Percentiles rank a stretch among this genome's conserved stretches.
Evolutionary conservation across 225 moss, liverwort and hornwort species (phyloP).

Genomic region (Anthoceros angustus): DNA sequence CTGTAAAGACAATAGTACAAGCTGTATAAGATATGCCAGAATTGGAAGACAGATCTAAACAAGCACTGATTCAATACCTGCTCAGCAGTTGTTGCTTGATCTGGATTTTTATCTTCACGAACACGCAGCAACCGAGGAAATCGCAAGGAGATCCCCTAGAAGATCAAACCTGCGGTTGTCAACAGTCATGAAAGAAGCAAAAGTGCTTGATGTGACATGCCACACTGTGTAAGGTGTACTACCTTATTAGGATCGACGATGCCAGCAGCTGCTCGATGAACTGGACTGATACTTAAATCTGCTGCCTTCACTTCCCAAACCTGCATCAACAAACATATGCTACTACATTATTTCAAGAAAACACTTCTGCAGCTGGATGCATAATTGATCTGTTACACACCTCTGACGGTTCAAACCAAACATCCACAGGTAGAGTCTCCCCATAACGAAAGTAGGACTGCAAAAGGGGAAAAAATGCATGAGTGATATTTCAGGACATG

Average conservation of each 20-base stretch:
- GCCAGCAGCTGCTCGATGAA: constrained; percentile 81
- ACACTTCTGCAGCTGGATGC: neutral
- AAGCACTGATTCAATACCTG: constrained; percentile 29
- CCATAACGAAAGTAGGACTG: constrained; percentile 91
- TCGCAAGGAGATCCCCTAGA: constrained; percentile 75
- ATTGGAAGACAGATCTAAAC: constrained; percentile 8
- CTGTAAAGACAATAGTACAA: constrained; percentile 17
- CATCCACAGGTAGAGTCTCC: constrained; percentile 67
- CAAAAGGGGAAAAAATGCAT: constrained; percentile 8
- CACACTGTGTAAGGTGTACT: neutral
- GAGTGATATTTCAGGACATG: too few species aligned
- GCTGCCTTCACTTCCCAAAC: constrained; percentile 99
- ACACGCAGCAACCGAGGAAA: constrained; percentile 75
- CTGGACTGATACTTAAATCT: constrained; percentile 94
- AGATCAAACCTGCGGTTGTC: neutral
- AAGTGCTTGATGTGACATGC: neutral
- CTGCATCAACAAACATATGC: constrained; percentile 17
- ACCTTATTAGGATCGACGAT: constrained; percentile 83
- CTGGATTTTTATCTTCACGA: constrained; percentile 85
- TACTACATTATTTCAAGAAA: neutral
- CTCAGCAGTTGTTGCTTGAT: constrained; percentile 70
- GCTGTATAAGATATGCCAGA: neutral
- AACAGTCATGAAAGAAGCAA: neutral
- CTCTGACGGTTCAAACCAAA: constrained; percentile 98
- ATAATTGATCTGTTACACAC: constrained; percentile 18